Evolutionary conservation across 495 filamentous ascomycete genomes (phyloP).

Genomic region (Penicillium ochrochloron): DNA sequence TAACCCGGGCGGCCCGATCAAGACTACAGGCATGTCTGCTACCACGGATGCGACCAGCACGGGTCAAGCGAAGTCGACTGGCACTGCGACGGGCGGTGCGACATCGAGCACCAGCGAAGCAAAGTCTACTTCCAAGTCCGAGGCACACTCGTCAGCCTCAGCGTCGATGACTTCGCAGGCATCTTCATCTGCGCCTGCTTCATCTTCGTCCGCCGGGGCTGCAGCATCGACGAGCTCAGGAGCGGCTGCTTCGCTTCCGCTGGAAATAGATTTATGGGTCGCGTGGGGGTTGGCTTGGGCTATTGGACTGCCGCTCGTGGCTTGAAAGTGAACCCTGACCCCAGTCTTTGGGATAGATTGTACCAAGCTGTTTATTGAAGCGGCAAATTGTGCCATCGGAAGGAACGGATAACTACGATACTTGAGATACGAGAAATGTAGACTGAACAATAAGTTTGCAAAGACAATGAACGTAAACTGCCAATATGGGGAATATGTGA

Average conservation of each 20-base stretch:
- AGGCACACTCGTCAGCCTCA: neutral
- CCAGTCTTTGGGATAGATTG: neutral
- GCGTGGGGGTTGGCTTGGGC: neutral
- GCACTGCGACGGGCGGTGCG: neutral
- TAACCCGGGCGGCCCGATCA: conserved; percentile 9
- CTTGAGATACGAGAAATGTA: neutral
- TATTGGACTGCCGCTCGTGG: conserved; percentile 2
- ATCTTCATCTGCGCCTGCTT: neutral
- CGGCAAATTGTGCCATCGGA: too few species aligned
- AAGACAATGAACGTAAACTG: neutral
- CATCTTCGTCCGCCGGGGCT: neutral
- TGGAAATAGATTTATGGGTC: neutral
- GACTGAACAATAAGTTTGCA: neutral
- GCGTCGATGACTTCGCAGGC: conserved; percentile 4
- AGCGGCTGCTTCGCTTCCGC: neutral
- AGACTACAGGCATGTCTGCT: neutral
- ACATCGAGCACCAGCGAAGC: neutral
- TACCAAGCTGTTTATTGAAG: too few species aligned
- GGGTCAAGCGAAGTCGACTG: neutral
- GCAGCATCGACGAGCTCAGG: neutral
- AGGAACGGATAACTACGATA: too few species aligned
- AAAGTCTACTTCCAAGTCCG: neutral
- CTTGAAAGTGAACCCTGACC: neutral
- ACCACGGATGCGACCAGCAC: neutral
- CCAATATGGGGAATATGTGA: neutral